Base-by-base conservation (phyloP, 164 flowering plant species). In the Cinnamomum micranthum region DNA sequence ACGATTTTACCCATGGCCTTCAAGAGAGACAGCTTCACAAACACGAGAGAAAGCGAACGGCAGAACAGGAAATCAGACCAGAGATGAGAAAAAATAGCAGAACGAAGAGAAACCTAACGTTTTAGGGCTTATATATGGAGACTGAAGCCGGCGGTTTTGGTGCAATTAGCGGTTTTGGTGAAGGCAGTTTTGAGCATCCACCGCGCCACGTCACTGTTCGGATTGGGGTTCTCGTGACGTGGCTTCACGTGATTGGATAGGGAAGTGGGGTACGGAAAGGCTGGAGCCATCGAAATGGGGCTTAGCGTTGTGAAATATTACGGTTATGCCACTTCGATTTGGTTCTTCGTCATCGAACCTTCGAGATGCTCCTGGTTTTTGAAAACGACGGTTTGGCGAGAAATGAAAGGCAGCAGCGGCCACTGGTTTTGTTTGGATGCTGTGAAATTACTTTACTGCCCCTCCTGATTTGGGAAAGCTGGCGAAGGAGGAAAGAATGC, bases 1-100 rank as follows among this genome's bases (percentile, higher is more conserved):
- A 52, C 52, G 52, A 20, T 28, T 7, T 65, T 70, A 78, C 77
- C 77, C 77, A 78, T 75, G 75, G 60, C 35, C 3, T 23, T 41
- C 15, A 41, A 69, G 71, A 70, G 51, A 65, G n/a, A 75, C n/a
- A 19, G 35, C 35, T 3, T 7, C 62, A 47, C 24, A 71, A 19
- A 71, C 10, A 65, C 47, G 10, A 24, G 66, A 64, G 66, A 64
- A 22, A 64, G 25, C 12, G 22, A 24, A 12, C 6, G 24, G 28
- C 19, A 64, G 66, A 24, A 6, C 2, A 10, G 23, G 65, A 20
- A 23, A 23, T 6, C 25, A 23, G 65, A 63, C 27, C 2, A 62
- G 65, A 22, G 23, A 5, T n/a, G 15, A 22, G 66, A 22, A 11
- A 11, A n/a, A 63, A 63, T 3, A 9, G 25, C 66, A 41, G 47